Conservation (phyloP, 768 basidiomycete species). For the Plicaturopsis crispa region DNA sequence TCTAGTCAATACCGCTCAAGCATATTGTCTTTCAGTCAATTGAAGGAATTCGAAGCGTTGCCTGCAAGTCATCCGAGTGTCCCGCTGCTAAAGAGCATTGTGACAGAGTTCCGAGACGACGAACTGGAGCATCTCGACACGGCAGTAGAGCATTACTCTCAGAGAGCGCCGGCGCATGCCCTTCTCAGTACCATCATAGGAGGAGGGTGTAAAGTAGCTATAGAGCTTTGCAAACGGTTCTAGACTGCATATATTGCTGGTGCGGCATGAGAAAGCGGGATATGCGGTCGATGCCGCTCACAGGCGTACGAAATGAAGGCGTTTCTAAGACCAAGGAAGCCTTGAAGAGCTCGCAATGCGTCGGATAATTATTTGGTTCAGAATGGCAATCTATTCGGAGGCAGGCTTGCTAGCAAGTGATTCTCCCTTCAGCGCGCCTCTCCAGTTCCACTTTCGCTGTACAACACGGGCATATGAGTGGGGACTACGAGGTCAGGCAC, state of each 20-base stretch:
- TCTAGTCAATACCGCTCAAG: conserved; percentile 4
- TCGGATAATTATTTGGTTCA: too few relatives aligned
- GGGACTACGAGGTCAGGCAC: conserved; percentile 26
- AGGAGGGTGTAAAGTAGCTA: conserved; percentile 81
- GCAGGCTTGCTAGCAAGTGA: conserved; percentile 20
- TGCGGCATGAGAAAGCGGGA: too few relatives aligned
- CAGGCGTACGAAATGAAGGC: too few relatives aligned
- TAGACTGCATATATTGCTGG: conserved; percentile 27
- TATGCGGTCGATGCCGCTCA: conserved; percentile 10
- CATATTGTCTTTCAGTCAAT: conserved; percentile 50
- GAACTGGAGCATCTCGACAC: conserved; percentile 92
- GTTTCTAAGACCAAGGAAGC: too few relatives aligned
- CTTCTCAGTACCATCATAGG: conserved; percentile 82
- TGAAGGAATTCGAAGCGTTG: conserved; percentile 61
- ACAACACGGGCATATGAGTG: conserved; percentile 3
- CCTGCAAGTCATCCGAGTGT: conserved; percentile 72
- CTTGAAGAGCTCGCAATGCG: too few relatives aligned
- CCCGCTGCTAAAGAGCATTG: conserved; percentile 60
- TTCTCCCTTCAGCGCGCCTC: conserved; percentile 40
- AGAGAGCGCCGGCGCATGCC: conserved; percentile 87
- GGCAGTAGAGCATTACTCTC: conserved; percentile 81
- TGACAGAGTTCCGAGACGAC: conserved; percentile 86
- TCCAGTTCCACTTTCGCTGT: conserved; percentile 49
- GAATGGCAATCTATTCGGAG: too few relatives aligned
- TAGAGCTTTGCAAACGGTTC: conserved; percentile 80